Evolutionary conservation across 2,329 filamentous ascomycete genomes (phyloP), one percentile per base, ranked within the genome.

Genomic region (Talaromyces sp.): DNA sequence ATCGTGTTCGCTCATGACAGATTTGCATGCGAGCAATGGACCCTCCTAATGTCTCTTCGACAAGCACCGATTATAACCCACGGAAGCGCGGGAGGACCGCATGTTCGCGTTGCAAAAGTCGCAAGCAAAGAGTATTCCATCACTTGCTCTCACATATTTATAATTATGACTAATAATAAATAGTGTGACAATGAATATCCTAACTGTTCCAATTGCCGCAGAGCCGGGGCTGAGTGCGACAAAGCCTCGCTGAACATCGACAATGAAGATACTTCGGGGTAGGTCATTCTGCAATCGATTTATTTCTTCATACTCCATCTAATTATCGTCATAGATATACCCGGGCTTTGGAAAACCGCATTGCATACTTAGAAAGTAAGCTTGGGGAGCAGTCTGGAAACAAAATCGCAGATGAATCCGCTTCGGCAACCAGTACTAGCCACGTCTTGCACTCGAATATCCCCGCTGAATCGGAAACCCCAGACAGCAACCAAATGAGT

Each of bases 111-210:
- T 80, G 78, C 69, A 80, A 80, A 66, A 76, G 69, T 23, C 71
- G 78, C 57, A 80, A 80, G 63, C 78, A 80, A 65, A 79, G 75
- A 68, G 78, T 78, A 40, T 65, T 70, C 61, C 33, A 7, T 27
- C 42, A 27, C 30, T 8, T 16, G 14, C 2, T 53, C 14, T 16
- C 27, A 18, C 7, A 9, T n/a, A 53, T 53, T n/a, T 18, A 8
- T 30, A 28, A 53, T 7, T 8, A 4, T 30, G 5, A n/a, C 14
- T 31, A 2, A 28, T 51, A 14, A 60, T 5, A 2, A 28, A 9
- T 47, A 80, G 78, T 81, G 78, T 66, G 78, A 80, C 66, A 78
- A 79, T 65, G 75, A 76, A 58, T 76, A 76, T 65, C 78, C 78
- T 4, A 70, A 70, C 8, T 81, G 78, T 64, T 79, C 78, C 36